Evolutionary conservation across 495 filamentous ascomycete genomes (phyloP), one percentile per base, ranked within the genome.

Genomic region (Talaromyces trachyspermus): DNA sequence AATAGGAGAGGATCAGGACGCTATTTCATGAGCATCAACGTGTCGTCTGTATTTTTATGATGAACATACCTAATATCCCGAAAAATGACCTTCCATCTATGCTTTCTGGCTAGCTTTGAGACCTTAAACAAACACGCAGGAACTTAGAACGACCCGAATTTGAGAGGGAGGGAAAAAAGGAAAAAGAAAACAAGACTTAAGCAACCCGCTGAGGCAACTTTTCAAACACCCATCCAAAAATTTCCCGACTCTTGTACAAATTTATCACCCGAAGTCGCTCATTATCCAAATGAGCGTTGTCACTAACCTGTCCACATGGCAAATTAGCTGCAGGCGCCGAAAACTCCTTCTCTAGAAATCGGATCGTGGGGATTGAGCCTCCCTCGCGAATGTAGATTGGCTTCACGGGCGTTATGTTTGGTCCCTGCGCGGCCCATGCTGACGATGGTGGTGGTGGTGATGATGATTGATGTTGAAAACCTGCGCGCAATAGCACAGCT

Each of bases 331-430:
- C 92, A 0, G 89, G 89, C 0, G 92, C 92, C 2, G 77, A 76
- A 58, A 97, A 97, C 56, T 95, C 89, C 66, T 95, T 92, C 62
- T 98, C 92, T 38, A 98, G 61, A 61, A 97, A 97, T 8, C 92
- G 71, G 48, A 95, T 95, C 0, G 86, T 83, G 1, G 94, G 90
- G 53, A 98, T 97, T 0, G 85, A 90, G 3, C 92, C 92, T 2
- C 92, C 92, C 67, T 98, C 92, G 9, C 92, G 80, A 56, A 98
- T 98, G 61, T 94, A 98, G 17, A 98, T 75, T 2, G 71, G 68
- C 40, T 63, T 64, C 5, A 73, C 61, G 5, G 53, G 40, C 2
- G 53, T 22, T 1, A 32, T 5, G 25, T 26, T 17, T 41, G 24
- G 24, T 17, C 15, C 7, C 32, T 25, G 5, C 25, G 36, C 19